Base-by-base conservation (phyloP, 305 asterid species). In the Nicotiana rustica region DNA sequence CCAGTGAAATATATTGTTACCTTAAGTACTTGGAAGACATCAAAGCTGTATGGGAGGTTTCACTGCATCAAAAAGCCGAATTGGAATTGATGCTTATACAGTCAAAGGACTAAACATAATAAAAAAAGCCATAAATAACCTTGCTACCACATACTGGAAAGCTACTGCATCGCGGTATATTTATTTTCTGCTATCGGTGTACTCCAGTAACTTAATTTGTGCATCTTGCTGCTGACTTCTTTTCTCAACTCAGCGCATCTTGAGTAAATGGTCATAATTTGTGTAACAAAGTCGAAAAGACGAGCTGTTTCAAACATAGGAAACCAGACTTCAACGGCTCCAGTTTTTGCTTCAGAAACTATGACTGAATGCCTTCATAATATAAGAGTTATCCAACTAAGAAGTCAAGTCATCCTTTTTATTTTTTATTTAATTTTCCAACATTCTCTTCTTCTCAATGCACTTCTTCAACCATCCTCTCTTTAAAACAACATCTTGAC, bases 401-500 rank as follows among this genome's bases (percentile, higher is more conserved):
- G 61, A 71, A 47, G 79, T 71, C 79, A 13, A 71, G 49, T 57
- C 79, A 71, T 47, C 61, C 35, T 44, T 71, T 47, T 12, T 21
- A 71, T 19, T 71, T n/a, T 47, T 71, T 3, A 47, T 14, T 47
- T 71, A 18, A 71, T 25, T 47, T 47, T 71, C 79, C 12, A 64
- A 10, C 68, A 19, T 19, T 10, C 60, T 71, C 41, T 47, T 71
- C 13, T 47, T 3, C 49, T 71, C 36, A 44, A 17, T 13, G 61
- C 61, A 71, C 41, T 71, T 71, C 41, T 71, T n/a, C 21, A 44
- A 47, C 14, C 38, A 25, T 21, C 61, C 62, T 71, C 79, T 71
- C 79, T 3, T 47, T 3, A 21, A 70, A 70, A 44, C 57, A 44
- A 44, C 4, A 71, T 47, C 56, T 8, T 47, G 56, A 47, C 19